Evolutionary conservation across 345 rosid species (phyloP), one percentile per base, ranked within the genome.

Genomic region (Erucastrum elatum): DNA sequence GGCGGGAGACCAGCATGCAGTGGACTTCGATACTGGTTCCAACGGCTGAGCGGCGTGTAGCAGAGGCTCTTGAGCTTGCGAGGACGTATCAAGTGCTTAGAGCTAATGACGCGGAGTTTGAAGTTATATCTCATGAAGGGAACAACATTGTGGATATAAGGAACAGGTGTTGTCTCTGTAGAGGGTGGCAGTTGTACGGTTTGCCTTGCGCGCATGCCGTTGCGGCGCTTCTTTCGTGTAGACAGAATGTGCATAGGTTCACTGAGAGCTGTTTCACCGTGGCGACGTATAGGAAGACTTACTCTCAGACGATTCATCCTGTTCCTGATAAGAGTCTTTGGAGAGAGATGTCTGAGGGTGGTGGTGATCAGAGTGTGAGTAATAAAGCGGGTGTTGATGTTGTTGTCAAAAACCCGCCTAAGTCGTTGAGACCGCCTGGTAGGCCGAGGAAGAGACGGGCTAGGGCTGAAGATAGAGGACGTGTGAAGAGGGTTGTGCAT

Each of bases 201-300:
- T 81, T 95, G 72, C 99, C 99, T 1, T 95, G 99, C 53, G 95
- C 99, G 21, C 99, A 93, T 53, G 99, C 99, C 0, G 99, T 95
- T 64, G 94, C 99, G 0, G 98, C 99, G n/a, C 94, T 95, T 67
- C 93, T 93, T 60, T 95, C 98, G 51, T 95, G 99, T 88, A 85
- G 98, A 85, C 98, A 92, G 88, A 94, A 92, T 66, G 98, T 94
- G 62, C 98, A 92, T 74, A 84, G 98, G 35, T 92, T 92, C 67
- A 92, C 98, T 0, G 97, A 94, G 86, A 94, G 94, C 74, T 94
- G 98, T 75, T 94, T 94, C 85, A 92, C 98, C 1, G 98, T 94
- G 26, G 98, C 98, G 56, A 93, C 95, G 2, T 93, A 92, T 74
- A 76, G 97, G 63, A 94, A 91, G 87, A 88, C 98, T 12, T 94